Evolutionary conservation across 2,329 filamentous ascomycete genomes (phyloP).

Genomic region (Venturia nashicola): DNA sequence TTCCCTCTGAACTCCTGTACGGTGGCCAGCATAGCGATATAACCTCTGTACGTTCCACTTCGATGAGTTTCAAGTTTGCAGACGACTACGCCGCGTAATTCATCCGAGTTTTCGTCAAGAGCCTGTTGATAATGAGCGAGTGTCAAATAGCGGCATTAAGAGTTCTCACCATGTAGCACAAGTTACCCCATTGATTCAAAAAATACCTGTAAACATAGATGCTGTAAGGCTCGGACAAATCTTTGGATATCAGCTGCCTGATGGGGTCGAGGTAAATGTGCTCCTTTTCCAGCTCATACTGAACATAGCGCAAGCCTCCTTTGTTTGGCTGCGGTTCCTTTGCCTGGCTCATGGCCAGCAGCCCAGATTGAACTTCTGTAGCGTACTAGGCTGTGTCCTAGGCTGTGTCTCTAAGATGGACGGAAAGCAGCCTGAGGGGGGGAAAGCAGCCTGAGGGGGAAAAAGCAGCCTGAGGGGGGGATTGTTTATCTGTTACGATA

Average conservation of each 20-base stretch:
- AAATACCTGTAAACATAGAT: slow-evolving; percentile 99
- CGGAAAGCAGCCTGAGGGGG: too few relatives aligned
- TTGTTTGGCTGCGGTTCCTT: background rate
- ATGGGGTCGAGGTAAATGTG: slow-evolving; percentile 69
- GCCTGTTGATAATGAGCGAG: slow-evolving; percentile 23
- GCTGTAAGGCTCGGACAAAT: slow-evolving; percentile 95
- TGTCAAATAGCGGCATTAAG: background rate
- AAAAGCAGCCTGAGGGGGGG: too few relatives aligned
- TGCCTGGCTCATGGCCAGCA: slow-evolving; percentile 5
- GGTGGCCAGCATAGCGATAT: slow-evolving; percentile 98
- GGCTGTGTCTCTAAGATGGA: background rate
- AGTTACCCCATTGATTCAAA: slow-evolving; percentile 89
- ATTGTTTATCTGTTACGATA: too few relatives aligned
- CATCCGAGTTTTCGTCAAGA: slow-evolving; percentile 41
- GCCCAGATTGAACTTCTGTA: background rate
- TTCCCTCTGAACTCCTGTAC: slow-evolving; percentile 65
- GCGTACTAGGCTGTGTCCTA: background rate
- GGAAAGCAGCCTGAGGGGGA: too few relatives aligned
- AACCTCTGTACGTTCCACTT: slow-evolving; percentile 76
- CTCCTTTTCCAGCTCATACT: slow-evolving; percentile 48
- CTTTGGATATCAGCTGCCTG: slow-evolving; percentile 84
- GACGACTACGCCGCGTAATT: slow-evolving; percentile 80
- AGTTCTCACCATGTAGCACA: slow-evolving; percentile 76
- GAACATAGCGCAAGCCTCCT: slow-evolving; percentile 35
- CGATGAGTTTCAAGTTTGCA: slow-evolving; percentile 89